These are phyloP conservation scores for Sindora glabra DNA, from an alignment of 306 rosid genomes.

Conservation along the genomic window DNA sequence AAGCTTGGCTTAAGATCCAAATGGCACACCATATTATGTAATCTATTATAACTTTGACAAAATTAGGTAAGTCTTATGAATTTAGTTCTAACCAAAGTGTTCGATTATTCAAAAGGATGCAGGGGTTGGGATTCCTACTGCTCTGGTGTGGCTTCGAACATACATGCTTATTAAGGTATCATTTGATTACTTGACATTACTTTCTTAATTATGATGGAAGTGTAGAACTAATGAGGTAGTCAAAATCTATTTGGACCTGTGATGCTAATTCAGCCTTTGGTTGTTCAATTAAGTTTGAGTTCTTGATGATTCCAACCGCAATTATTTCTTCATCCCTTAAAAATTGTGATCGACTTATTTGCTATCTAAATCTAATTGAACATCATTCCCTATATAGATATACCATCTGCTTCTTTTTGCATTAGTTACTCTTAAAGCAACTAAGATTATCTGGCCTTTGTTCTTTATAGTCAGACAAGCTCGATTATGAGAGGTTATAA, in stretches of 20 bases:
- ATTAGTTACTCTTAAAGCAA: not conserved
- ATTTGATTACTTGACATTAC: too few relatives aligned
- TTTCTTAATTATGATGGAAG: too few relatives aligned
- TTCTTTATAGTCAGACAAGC: slow-evolving; percentile 70
- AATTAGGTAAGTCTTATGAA: too few relatives aligned
- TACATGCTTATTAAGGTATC: too few relatives aligned
- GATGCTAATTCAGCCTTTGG: not conserved
- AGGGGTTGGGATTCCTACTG: too few relatives aligned
- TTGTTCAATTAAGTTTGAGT: not conserved
- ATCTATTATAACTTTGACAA: too few relatives aligned
- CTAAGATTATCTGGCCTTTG: not conserved
- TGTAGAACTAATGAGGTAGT: not conserved
- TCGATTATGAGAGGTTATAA: slow-evolving; percentile 78
- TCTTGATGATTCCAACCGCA: not conserved
- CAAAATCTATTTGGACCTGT: not conserved
- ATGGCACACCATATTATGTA: too few relatives aligned
- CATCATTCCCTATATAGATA: not conserved
- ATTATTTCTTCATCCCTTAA: not conserved
- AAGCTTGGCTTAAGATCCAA: too few relatives aligned
- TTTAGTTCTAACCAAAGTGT: too few relatives aligned
- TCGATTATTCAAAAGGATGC: too few relatives aligned
- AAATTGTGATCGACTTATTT: not conserved
- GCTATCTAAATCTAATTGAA: not conserved
- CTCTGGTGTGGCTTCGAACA: too few relatives aligned
- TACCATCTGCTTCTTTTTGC: not conserved